A percentile compares a stretch with the other conserved stretches of the same genome.
Evolutionary conservation across 116 monocot genomes (phyloP).

Genomic region (Phalaenopsis hybrid): DNA sequence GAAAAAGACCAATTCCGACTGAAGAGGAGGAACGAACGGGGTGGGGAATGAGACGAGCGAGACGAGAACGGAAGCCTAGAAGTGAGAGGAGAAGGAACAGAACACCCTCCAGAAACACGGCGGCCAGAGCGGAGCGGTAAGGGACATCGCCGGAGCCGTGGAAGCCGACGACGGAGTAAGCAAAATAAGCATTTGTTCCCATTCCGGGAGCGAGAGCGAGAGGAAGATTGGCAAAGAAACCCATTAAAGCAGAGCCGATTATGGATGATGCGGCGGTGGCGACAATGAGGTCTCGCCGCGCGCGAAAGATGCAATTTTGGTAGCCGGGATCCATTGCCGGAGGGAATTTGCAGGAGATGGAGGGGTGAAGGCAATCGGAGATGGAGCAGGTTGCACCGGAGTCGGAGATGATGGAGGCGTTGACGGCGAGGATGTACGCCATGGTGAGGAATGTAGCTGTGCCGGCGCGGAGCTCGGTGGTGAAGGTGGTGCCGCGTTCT

Average conservation of each 20-base stretch:
- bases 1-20: slow-evolving; percentile 77
- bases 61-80: slow-evolving; percentile 54
- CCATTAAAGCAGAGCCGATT: slow-evolving; percentile 73
- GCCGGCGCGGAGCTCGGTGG: slow-evolving; percentile 88
- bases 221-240: slow-evolving; percentile 21
- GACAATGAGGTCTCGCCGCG: slow-evolving; percentile 71
- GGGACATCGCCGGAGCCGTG: slow-evolving; percentile 74
- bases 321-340: slow-evolving; percentile 45
- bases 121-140: slow-evolving; percentile 63
- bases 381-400: slow-evolving; percentile 77
- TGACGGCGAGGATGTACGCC: slow-evolving; percentile 39
- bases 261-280: slow-evolving; percentile 72
- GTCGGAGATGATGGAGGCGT: slow-evolving; percentile 81
- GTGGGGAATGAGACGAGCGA: slow-evolving; percentile 60
- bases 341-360: slow-evolving; percentile 34
- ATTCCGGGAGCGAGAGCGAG: slow-evolving; percentile 72
- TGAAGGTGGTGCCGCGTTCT: slow-evolving; percentile 41
- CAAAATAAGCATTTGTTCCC: slow-evolving; percentile 91
- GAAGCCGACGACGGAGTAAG: slow-evolving; percentile 87
- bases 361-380: slow-evolving; percentile 48
- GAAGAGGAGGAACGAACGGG: slow-evolving; percentile 65
- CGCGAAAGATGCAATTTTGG: slow-evolving; percentile 45
- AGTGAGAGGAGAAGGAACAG: slow-evolving; percentile 34
- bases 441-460: slow-evolving; percentile 89
- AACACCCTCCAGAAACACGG: slow-evolving; percentile 31